Evolutionary conservation across 108 stramenopile species (phyloP), one percentile per base, ranked within the genome.

Genomic region (Cylindrotheca fusiformis): DNA sequence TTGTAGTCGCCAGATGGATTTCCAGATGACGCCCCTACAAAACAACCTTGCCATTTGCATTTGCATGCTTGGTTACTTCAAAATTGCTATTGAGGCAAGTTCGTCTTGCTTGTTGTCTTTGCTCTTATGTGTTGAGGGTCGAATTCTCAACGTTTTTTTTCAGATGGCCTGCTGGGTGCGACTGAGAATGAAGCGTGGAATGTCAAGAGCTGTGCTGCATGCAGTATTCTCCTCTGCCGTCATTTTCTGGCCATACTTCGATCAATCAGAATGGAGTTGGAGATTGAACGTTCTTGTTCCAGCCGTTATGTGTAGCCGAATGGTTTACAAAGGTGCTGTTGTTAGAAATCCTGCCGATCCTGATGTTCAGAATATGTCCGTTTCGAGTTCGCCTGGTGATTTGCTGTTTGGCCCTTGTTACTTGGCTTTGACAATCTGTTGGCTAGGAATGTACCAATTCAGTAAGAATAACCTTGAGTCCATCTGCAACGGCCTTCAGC

Each of bases 321-420:
- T 86, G 10, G n/a, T 84, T 3, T 85, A 84, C 64, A 89, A 89
- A 75, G 87, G 83, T 1, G 83, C 84, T 0, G 69, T 85, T 53
- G 30, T 85, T 24, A 61, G 79, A 63, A 80, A 88, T 68, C 82
- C 87, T 1, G 70, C 80, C 32, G 88, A 90, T 50, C 61, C 73
- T 32, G 85, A 86, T 54, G 88, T 90, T 4, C 83, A 72, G 45
- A 68, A 66, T 30, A 60, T 86, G 65, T 84, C 83, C 10, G 50
- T 84, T 6, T 73, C 83, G 22, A 77, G 79, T 26, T 83, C 84
- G 10, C 88, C 88, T 2, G 71, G 72, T 3, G 88, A 86, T 33
- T 64, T 90, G 12, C 81, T 90, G 0, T 84, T 63, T 17, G 88
- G 88, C 12, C 85, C 88, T n/a, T 58, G 84, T n/a, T 83, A 80